Percentiles rank a stretch among this genome's conserved stretches.
These are phyloP conservation scores for Balakata baccata DNA, from an alignment of 345 rosid species.

Conservation along the genomic window DNA sequence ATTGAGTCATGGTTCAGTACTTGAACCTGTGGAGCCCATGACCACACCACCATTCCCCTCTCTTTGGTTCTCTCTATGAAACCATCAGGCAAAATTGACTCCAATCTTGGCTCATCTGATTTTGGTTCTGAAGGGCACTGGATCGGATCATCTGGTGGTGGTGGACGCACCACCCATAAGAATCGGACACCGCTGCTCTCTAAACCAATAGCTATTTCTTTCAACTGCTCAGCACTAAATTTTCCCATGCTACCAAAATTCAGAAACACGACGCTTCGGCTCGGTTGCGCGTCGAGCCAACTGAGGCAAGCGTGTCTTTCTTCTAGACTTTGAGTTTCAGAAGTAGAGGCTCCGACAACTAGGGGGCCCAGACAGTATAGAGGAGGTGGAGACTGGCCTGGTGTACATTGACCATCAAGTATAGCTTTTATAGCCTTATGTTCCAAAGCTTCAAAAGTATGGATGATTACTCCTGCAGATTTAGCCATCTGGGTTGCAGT, in stretches of 20 bases:
- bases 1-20: constrained; percentile 45
- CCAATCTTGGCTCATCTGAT: not conserved
- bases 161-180: constrained; percentile 28
- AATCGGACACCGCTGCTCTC: constrained; percentile 24
- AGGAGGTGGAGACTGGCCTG: constrained; percentile 28
- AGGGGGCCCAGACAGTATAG: constrained; percentile 51
- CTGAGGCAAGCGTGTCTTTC: not conserved
- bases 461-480: constrained; percentile 43
- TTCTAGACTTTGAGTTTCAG: not conserved
- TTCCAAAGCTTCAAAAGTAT: constrained; percentile 57
- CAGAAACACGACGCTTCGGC: constrained; percentile 30
- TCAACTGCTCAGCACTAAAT: constrained; percentile 19
- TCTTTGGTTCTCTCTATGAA: constrained; percentile 35
- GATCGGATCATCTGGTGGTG: not conserved
- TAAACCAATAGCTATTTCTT: constrained; percentile 23
- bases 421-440: constrained; percentile 32
- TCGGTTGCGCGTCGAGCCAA: constrained; percentile 45
- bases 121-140: not conserved
- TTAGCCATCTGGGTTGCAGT: not conserved
- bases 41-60: constrained; percentile 47
- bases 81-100: constrained; percentile 8
- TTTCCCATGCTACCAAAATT: constrained; percentile 44
- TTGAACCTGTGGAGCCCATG: constrained; percentile 60
- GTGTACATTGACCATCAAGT: constrained; percentile 39
- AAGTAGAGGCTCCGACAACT: not conserved